Evolutionary conservation across 2,329 filamentous ascomycete genomes (phyloP).

Genomic region (Pseudogymnoascus sp.): DNA sequence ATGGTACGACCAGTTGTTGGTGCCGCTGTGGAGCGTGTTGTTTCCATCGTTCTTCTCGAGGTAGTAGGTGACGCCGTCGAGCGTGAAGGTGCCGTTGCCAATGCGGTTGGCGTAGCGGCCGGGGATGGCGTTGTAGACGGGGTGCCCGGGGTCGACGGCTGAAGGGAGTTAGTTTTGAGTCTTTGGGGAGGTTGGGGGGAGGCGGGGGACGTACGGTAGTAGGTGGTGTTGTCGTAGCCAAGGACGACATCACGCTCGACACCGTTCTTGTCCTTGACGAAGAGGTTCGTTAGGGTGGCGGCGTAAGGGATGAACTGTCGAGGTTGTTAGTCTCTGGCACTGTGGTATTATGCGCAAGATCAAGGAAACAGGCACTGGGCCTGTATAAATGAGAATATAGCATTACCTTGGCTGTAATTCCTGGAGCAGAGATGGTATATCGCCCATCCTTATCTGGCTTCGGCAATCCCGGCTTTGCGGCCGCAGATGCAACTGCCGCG

Average conservation of each 20-base stretch:
- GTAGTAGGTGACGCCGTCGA: constrained; percentile 44
- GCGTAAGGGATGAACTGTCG: constrained; percentile 45
- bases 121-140: constrained; percentile 51
- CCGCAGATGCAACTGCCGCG: constrained; percentile 3
- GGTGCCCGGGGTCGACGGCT: constrained; percentile 41
- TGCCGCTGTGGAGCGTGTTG: constrained; percentile 51
- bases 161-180: neutral
- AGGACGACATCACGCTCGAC: constrained; percentile 55
- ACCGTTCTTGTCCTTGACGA: constrained; percentile 53
- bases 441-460: neutral
- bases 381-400: neutral
- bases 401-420: constrained; percentile 11
- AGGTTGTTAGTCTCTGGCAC: constrained; percentile 11
- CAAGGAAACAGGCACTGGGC: neutral
- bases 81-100: constrained; percentile 44
- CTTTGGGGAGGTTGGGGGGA: constrained; percentile 22
- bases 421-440: neutral
- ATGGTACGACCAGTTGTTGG: constrained; percentile 54
- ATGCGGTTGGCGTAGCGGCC: constrained; percentile 59
- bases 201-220: constrained; percentile 35
- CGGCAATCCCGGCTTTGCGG: neutral
- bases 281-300: constrained; percentile 54
- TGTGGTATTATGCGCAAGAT: too few relatives aligned
- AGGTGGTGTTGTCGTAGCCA: constrained; percentile 52
- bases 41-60: constrained; percentile 46